These are phyloP conservation scores for Cercospora zeina DNA, from an alignment of 2,329 filamentous ascomycete genomes.

Conservation along the genomic window DNA sequence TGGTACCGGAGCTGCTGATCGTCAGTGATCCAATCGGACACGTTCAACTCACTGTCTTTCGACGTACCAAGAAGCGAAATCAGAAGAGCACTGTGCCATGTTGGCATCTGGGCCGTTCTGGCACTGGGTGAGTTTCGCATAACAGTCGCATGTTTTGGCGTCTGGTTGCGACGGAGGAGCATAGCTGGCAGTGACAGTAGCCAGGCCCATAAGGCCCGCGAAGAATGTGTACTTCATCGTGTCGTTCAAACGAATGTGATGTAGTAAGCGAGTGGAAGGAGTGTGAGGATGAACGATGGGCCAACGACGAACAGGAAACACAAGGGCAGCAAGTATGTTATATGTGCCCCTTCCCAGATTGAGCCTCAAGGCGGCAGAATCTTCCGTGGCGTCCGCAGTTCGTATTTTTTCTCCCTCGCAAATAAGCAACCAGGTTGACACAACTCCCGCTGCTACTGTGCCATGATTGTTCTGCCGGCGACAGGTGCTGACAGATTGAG, in stretches of 20 bases:
- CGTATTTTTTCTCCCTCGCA: not conserved
- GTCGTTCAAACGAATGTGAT: not conserved
- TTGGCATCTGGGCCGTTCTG: not conserved
- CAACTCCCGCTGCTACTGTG: not conserved
- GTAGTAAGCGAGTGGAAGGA: not conserved
- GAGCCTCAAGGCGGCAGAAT: not conserved
- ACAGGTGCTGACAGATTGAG: not conserved
- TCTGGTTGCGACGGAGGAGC: not conserved
- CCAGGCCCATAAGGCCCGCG: not conserved
- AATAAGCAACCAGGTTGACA: not conserved
- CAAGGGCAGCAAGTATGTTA: not conserved
- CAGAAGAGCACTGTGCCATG: not conserved
- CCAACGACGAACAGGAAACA: not conserved
- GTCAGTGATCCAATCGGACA: too few relatives aligned
- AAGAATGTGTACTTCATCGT: slow-evolving; percentile 1
- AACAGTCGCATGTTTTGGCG: not conserved
- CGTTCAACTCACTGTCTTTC: too few relatives aligned
- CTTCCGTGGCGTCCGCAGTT: not conserved
- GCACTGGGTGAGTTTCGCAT: not conserved
- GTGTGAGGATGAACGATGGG: not conserved
- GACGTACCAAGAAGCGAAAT: not conserved
- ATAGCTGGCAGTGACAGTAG: not conserved
- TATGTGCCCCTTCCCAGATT: not conserved
- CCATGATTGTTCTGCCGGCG: not conserved
- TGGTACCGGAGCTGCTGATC: too few relatives aligned